phyloP scores from a whole-genome alignment of 202 grass and related monocot species.

The Elaeis oleifera region DNA sequence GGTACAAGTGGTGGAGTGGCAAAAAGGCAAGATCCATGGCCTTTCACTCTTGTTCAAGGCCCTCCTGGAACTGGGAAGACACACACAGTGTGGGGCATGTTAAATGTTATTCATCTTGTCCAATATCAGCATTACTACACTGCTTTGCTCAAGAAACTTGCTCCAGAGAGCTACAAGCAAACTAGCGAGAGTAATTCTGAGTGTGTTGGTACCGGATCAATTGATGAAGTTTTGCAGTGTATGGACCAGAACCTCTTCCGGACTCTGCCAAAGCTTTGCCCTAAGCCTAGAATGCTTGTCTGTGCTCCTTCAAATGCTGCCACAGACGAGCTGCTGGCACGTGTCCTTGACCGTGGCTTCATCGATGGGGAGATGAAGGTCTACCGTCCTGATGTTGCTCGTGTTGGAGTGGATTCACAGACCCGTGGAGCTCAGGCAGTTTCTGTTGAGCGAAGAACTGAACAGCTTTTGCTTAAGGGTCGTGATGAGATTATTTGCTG shows the following conservation, averaged over 20 bases:
- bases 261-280: conserved; percentile 91
- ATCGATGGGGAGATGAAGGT: conserved; percentile 99
- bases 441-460: conserved; percentile 93
- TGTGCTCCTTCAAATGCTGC: conserved; percentile 97
- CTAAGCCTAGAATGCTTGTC: conserved; percentile 96
- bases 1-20: conserved; percentile 60
- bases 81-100: conserved; percentile 97
- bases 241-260: conserved; percentile 98
- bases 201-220: conserved; percentile 56
- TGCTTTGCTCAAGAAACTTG: conserved; percentile 92
- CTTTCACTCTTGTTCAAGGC: conserved; percentile 97
- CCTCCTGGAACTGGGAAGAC: conserved; percentile 97
- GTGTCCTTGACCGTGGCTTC: conserved; percentile 97
- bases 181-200: conserved; percentile 42
- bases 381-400: conserved; percentile 95
- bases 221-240: conserved; percentile 94
- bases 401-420: conserved; percentile 96
- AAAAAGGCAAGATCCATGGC: conserved; percentile 96
- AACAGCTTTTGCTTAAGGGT: conserved; percentile 83
- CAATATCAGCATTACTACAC: conserved; percentile 99
- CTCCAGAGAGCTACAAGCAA: conserved; percentile 98
- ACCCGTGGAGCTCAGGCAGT: conserved; percentile 96
- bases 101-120: conserved; percentile 99
- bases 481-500: conserved; percentile 84
- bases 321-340: conserved; percentile 90